Evolutionary conservation across 495 filamentous ascomycete species (phyloP), one percentile per base, ranked within the genome.

Genomic region (Podospora appendiculata): DNA sequence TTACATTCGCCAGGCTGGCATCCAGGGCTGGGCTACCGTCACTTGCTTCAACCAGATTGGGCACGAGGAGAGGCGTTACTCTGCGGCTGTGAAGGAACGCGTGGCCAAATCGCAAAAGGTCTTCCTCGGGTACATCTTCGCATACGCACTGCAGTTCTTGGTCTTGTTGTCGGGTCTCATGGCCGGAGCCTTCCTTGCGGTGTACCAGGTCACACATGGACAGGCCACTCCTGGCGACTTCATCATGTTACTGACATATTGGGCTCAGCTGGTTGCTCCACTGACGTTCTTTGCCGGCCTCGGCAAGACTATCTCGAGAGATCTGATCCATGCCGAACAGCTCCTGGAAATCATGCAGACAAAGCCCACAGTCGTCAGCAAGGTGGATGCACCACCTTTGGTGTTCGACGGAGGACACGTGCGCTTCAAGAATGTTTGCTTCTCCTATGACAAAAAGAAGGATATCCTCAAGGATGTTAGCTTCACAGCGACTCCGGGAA

Each of bases 391-490:
- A 5, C 70, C 68, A 14, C 69, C 72, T 4, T 66, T 91, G 50
- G 68, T 71, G 34, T 69, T 89, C 18, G 70, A 65, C 19, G 68
- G 69, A n/a, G 87, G 86, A 4, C 65, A 76, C 43, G 79, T 90
- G 38, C 68, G 76, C 48, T 89, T 89, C 53, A 69, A 80, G 38
- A 59, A 82, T 43, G 85, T 89, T 44, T 74, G 66, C 53, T 90
- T 89, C 60, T 79, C 81, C 38, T 90, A 90, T 70, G 85, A 89
- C 66, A 68, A 76, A 43, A 77, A 84, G 52, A 84, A 86, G 63
- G 70, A 74, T 8, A 81, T 81, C 16, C 72, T 89, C 62, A 84
- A 86, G 55, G 64, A 79, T 42, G 70, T 90, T 53, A 82, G 70
- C 58, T 84, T 90, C 57, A 70, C 62, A 41, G 80, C 75, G 43